Base-by-base conservation (phyloP, 225 moss, liverwort and hornwort genomes). In the Thuidium tamariscinum region DNA sequence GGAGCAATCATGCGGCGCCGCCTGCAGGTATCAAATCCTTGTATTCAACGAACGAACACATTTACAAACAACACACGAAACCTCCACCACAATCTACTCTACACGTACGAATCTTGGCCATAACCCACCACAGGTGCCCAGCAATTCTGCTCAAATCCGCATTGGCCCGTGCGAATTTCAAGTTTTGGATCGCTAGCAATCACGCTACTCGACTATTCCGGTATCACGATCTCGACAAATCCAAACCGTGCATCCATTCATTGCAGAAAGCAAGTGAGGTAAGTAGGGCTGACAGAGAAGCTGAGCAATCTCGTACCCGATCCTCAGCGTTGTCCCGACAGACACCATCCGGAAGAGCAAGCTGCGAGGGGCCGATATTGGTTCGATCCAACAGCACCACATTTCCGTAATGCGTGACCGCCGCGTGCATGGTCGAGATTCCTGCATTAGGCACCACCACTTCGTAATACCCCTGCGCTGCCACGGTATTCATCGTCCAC, bases 321-420 rank as follows among this genome's bases (percentile, higher is more conserved):
- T 93, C 93, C 7, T 37, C 71, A 56, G 90, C 78, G 37, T 93
- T 92, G 84, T 92, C 87, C 16, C 93, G 90, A 27, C 94, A 94
- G 36, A 84, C 85, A 56, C 93, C 93, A 37, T 54, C 34, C 8
- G 88, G 81, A 65, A 92, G 91, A 16, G 23, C 70, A 60, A 94
- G 88, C 83, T 83, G 89, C 27, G 94, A 90, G 62, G 20, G 18
- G 20, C 92, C 92, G n/a, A 91, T 12, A 84, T 92, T 92, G 72
- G 94, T 94, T 34, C 94, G 86, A 77, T 94, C 94, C 83, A 92
- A n/a, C 54, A 94, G 82, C 64, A 94, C 87, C 75, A 92, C 94
- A 63, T 61, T 89, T 34, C 91, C 88, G 44, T 71, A 27, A 88
- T 91, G 91, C 36, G 92, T 91, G 54, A 94, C 92, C 9, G 92